Percentiles rank a stretch among this genome's conserved stretches.
These are phyloP conservation scores for Metarhizium humberi DNA, from an alignment of 2,329 filamentous ascomycete species.

Conservation along the genomic window DNA sequence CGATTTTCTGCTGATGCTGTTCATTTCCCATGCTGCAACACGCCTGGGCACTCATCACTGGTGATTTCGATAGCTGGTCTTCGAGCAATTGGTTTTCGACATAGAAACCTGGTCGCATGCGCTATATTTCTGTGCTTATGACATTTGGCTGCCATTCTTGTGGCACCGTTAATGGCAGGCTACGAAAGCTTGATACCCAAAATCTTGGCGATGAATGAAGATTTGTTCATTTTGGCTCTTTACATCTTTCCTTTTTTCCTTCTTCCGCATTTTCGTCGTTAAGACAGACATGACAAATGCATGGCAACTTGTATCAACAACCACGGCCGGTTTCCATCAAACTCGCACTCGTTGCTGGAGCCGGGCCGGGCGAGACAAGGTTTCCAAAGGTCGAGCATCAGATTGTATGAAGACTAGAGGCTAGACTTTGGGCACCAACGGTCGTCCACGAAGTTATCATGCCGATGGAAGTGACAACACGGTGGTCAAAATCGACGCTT, in stretches of 20 bases:
- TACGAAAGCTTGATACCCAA: constrained; percentile 27
- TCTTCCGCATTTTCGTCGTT: neutral
- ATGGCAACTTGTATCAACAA: neutral
- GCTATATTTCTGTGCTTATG: neutral
- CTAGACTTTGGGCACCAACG: neutral
- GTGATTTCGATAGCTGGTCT: constrained; percentile 12
- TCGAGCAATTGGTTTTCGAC: constrained; percentile 12
- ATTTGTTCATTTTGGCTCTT: constrained; percentile 10
- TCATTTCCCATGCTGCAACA: constrained; percentile 6
- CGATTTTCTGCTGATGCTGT: neutral
- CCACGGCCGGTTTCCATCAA: neutral
- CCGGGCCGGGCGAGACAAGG: no score
- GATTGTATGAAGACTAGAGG: neutral
- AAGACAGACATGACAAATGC: neutral
- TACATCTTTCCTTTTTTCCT: neutral
- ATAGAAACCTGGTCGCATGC: constrained; percentile 11
- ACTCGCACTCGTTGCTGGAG: neutral
- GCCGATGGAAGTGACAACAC: neutral
- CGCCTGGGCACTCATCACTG: neutral
- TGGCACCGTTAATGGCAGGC: constrained; percentile 9
- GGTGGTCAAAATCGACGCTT: neutral
- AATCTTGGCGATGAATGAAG: constrained; percentile 17
- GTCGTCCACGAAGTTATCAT: neutral
- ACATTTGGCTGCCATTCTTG: neutral
- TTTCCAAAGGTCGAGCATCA: neutral